Evolutionary conservation across 129 eudicot genomes (phyloP), one percentile per base, ranked within the genome.

Genomic region (Arctium lappa): DNA sequence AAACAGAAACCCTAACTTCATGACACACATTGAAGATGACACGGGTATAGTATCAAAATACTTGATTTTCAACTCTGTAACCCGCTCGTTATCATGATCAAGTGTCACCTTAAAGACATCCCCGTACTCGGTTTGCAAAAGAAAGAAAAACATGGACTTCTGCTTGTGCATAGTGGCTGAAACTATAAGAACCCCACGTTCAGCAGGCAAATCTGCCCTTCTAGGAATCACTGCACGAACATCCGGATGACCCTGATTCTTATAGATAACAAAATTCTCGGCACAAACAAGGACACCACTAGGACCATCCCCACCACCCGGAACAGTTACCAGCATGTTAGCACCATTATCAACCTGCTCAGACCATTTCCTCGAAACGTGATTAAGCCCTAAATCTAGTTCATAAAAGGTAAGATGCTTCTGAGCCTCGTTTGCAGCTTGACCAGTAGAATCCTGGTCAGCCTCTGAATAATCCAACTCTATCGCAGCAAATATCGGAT

Each of bases 281-380:
- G 99, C 99, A 86, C 99, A 96, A 29, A 96, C 99, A 76, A 96
- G 92, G 73, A 96, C 99, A 22, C 99, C 99, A 84, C 99, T 96
- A 0, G 99, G 99, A 0, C 99, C 99, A 91, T 96, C 99, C 60
- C 97, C 99, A 33, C 99, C 99, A 42, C 99, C 99, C 0, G 99
- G 99, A 5, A 96, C 99, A 7, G 95, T 93, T n/a, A 96, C 98
- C 78, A 96, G 92, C 97, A 96, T 81, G 80, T 96, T 96, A 8
- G 99, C 99, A 42, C 95, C 99, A 81, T 96, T 96, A 86, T 96
- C 99, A 4, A 96, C 97, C 80, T 88, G 94, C 44, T 93, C 98
- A n/a, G 98, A 91, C 99, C 98, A 96, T 48, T 93, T 96, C 89
- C 99, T 91, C 0, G 98, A 91, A 30, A 96, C 99, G 76, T 96